Percentiles rank a stretch among this genome's conserved stretches.
These are phyloP conservation scores for Aspergillus latus DNA, from an alignment of 2,329 filamentous ascomycete species.

Conservation along the genomic window DNA sequence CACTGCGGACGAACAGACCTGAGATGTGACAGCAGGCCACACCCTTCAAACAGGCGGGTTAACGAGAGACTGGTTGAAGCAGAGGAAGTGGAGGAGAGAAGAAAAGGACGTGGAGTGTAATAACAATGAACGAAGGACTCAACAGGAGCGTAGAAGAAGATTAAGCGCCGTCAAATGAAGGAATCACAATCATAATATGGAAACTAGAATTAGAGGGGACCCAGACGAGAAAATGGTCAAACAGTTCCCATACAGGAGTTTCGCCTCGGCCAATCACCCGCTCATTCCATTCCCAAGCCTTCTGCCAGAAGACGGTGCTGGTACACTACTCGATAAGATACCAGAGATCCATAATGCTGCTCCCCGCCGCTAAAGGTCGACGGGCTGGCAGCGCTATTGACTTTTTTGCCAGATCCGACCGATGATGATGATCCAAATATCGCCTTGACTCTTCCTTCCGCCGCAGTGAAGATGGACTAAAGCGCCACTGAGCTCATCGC, in stretches of 20 bases:
- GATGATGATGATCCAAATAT: neutral
- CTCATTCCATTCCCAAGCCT: too few relatives aligned
- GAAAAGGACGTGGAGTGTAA: conserved; percentile 9
- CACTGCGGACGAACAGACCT: neutral
- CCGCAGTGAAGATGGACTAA: neutral
- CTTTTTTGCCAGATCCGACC: neutral
- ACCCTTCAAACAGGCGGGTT: conserved; percentile 3
- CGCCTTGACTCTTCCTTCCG: neutral
- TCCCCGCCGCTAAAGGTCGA: neutral
- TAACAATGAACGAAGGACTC: conserved; percentile 1
- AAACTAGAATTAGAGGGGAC: neutral
- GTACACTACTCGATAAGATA: too few relatives aligned
- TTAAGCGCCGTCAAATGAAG: conserved; percentile 2
- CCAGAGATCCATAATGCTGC: too few relatives aligned
- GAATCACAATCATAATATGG: neutral
- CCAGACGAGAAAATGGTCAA: conserved; percentile 1
- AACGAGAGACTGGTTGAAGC: conserved; percentile 13
- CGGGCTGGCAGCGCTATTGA: neutral
- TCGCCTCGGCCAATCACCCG: conserved; percentile 2
- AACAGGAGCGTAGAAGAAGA: neutral
- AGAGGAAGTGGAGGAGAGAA: conserved; percentile 13
- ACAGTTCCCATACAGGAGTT: neutral
- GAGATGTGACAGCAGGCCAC: conserved; percentile 9
- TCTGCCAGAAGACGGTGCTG: too few relatives aligned
- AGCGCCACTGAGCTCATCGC: neutral